Base-by-base conservation (phyloP, 768 basidiomycete genomes). In the Xerocomus brunneocitrinus region DNA sequence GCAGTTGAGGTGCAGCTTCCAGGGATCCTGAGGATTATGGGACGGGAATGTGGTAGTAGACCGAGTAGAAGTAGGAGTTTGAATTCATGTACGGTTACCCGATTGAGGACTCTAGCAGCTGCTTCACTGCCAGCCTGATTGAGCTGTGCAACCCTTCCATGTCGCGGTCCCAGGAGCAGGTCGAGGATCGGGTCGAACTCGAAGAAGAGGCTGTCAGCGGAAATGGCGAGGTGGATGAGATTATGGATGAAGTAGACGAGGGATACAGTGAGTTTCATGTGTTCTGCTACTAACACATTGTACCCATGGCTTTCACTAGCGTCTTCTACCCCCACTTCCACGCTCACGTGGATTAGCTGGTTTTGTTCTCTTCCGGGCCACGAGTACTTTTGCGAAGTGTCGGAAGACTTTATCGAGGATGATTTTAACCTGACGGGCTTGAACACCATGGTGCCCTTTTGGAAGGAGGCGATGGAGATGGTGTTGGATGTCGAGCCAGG, bases 401-500 rank as follows among this genome's bases (percentile, higher is more conserved):
- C 91, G 54, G 95, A 97, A 68, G 97, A 99, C 68, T 99, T 98
- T 72, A 98, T 99, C 69, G 93, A 98, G 70, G 97, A 99, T 73
- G 92, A 98, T 67, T 99, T 99, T 76, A 99, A 99, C 74, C 77
- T 99, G 36, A 99, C 97, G 5, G 97, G 97, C 6, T 73, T 99
- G 68, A 95, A 94, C 66, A 81, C 81, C 31, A 85, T 95, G 85
- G 97, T 98, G 16, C 97, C 97, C 8, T 99, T 99, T 69, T 99
- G 95, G 93, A 98, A 98, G 70, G 97, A 99, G 70, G 97, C 97
- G 42, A 90, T 99, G 87, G 97, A 99, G 75, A 99, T 99, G 97
- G 93, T 99, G 14, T 73, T 99, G 60, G 97, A 99, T 73, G 95
- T 98, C 49, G 97, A 99, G 73, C 93, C 97, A 77, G 94, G 95